Base-by-base conservation (phyloP, 2,329 filamentous ascomycete genomes). In the Fusarium succisae region DNA sequence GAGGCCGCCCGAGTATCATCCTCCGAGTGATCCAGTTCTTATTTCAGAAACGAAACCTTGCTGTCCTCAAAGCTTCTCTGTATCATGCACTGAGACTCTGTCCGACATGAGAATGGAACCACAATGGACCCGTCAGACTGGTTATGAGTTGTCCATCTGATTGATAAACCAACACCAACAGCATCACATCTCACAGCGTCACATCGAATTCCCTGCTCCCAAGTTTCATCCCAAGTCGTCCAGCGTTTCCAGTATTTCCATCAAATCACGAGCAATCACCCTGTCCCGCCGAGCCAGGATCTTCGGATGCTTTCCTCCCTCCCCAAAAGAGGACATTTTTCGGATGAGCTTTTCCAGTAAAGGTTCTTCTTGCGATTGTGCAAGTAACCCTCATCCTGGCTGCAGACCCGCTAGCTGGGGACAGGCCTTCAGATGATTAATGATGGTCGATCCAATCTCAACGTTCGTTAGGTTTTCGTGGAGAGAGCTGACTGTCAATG, bases 151-250 rank as follows among this genome's bases (percentile, higher is more conserved):
- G n/a, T 41, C 39, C 55, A 38, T 41, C 35, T 50, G 56, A 59
- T 55, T 50, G 67, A 69, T 63, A 64, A 63, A 41, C 37, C 43
- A 22, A 55, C 51, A 28, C 30, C 24, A 53, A 47, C 50, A 41
- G 18, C 43, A 44, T 22, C 20, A 26, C 32, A 66, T 47, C 63
- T 53, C 45, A 69, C 54, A 51, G 44, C 44, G 51, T 55, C 32
- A 20, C 66, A 59, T 30, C 37, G 26, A 53, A 45, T 59, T 38
- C 50, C 64, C 44, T 63, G 55, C 41, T 58, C 55, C 47, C 60
- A 53, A 32, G 70, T 73, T 74, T 74, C 70, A 74, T 73, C 70
- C 70, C 70, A 73, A 70, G 70, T 71, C 66, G 45, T 37, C 55
- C 51, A 45, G 67, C 59, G 61, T 71, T 70, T 71, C 61, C 48